A percentile compares a stretch with the other conserved stretches of the same genome.
phyloP scores from a whole-genome alignment of 1,284 basidiomycete species.

The Pseudozyma pruni region DNA sequence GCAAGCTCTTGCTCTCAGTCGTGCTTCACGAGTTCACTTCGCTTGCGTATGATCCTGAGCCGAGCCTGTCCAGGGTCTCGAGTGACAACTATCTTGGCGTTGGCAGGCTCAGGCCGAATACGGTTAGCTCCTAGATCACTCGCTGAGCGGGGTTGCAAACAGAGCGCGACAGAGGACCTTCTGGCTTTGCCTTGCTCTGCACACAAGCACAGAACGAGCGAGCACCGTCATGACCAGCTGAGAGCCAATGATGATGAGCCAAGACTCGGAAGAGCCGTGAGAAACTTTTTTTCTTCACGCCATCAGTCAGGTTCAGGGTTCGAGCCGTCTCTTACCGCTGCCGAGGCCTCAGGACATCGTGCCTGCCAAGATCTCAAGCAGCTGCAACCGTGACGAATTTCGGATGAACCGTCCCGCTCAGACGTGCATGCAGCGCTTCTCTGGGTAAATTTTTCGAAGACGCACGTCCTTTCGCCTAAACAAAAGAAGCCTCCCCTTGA shows the following conservation, averaged over 20 bases:
- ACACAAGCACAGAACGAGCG: no score
- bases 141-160: neutral
- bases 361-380: neutral
- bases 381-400: conserved; percentile 12
- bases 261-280: neutral
- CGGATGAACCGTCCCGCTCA: conserved; percentile 20
- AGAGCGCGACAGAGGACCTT: no score
- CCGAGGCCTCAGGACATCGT: conserved; percentile 1
- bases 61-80: no score
- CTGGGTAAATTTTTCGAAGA: conserved; percentile 13
- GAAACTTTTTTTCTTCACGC: neutral
- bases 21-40: no score
- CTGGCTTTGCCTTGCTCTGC: no score
- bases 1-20: no score
- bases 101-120: no score
- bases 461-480: no score
- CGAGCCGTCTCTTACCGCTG: conserved; percentile 8
- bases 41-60: no score
- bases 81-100: no score
- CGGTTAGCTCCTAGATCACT: neutral
- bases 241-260: neutral
- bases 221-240: no score
- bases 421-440: neutral
- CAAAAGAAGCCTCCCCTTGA: no score
- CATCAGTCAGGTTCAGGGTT: conserved; percentile 6